These are phyloP conservation scores for Boletus rex-veris DNA, from an alignment of 768 basidiomycete species.

Conservation along the genomic window DNA sequence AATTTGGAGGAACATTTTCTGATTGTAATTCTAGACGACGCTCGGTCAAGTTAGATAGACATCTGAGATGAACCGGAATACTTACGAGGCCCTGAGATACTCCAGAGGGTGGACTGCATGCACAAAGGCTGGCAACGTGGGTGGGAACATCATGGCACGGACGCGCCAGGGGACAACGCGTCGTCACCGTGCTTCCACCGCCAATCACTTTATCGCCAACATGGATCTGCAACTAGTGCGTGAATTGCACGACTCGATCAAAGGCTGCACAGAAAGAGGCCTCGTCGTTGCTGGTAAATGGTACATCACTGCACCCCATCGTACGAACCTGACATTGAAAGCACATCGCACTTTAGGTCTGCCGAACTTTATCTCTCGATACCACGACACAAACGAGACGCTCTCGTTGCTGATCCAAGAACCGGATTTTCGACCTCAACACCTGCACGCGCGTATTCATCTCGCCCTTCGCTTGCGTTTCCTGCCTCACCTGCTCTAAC, in stretches of 20 bases:
- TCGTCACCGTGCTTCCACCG: too few species aligned
- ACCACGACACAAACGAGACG: constrained; percentile 44
- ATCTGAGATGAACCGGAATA: neutral
- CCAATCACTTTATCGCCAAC: neutral
- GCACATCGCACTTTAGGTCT: constrained; percentile 47
- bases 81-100: neutral
- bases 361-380: constrained; percentile 70
- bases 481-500: constrained; percentile 20
- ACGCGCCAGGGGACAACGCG: neutral
- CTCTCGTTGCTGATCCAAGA: constrained; percentile 22
- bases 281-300: constrained; percentile 73
- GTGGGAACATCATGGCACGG: constrained; percentile 10
- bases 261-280: constrained; percentile 73
- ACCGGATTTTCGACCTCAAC: constrained; percentile 57
- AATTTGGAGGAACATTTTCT: constrained; percentile 16
- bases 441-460: constrained; percentile 47
- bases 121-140: neutral
- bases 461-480: constrained; percentile 39
- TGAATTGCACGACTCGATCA: constrained; percentile 58
- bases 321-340: constrained; percentile 12
- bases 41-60: neutral
- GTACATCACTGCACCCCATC: constrained; percentile 38
- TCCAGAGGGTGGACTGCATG: neutral
- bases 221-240: constrained; percentile 52
- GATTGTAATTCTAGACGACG: neutral